Base-by-base conservation (phyloP, 257 asterid genomes). In the Linaria vulgaris region DNA sequence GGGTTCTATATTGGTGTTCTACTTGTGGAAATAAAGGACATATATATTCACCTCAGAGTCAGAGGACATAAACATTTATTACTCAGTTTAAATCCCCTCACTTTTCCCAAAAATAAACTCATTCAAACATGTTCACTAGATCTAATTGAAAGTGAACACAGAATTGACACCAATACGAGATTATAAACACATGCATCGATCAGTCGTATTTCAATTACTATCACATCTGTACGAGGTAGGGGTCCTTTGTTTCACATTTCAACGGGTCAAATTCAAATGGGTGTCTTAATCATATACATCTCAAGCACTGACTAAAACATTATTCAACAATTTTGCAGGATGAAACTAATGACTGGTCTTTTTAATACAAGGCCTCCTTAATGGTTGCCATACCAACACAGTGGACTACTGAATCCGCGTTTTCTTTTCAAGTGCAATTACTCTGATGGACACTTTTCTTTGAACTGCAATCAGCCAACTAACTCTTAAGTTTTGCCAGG, bases 1-100 rank as follows among this genome's bases (percentile, higher is more conserved):
- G 78, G 74, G 21, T 57, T 72, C 66, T 59, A 22, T 50, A 70
- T 72, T 75, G 81, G 67, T n/a, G 70, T 69, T 77, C 79, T 66
- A 69, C 71, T 74, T 59, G 10, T 34, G 41, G 41, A 34, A 34
- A 34, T 34, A 34, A 34, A 34, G 41, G 41, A 34, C 7, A 6
- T 46, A 14, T 45, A 0, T 5, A 6, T 46, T 46, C 20, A n/a
- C 17, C 30, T 49, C 34, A 27, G 6, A 27, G 34, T 49, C 34
- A 27, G 6, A 27, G 34, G 34, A 27, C 34, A 27, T 27, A 2
- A 3, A 27, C 34, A 27, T 27, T n/a, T n/a, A n/a, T n/a, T n/a
- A n/a, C n/a, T n/a, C n/a, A n/a, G n/a, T n/a, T n/a, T 27, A 27
- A 27, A 27, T 27, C 4, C 34, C 34, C 34, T 6, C 34, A 27